Conservation (phyloP, 2,329 filamentous ascomycete species). For the Rhytidhysteron rufulum region DNA sequence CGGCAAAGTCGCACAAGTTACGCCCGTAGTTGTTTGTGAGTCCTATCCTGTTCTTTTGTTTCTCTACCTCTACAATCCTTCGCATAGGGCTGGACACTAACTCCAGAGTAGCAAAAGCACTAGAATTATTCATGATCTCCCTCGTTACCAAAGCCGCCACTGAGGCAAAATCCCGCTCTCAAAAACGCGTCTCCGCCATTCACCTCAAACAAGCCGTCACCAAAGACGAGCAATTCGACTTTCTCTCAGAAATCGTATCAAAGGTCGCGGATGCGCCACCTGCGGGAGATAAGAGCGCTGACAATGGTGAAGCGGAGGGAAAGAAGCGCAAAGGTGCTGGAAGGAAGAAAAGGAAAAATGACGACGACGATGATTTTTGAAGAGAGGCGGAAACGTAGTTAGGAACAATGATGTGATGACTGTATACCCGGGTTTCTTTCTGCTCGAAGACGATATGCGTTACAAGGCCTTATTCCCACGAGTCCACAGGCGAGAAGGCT, state of each 20-base stretch:
- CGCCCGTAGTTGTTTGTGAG: slow-evolving; percentile 83
- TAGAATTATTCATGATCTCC: slow-evolving; percentile 97
- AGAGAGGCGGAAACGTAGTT: not conserved
- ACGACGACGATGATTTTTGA: slow-evolving; percentile 35
- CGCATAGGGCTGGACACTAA: not conserved
- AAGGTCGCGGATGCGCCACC: slow-evolving; percentile 68
- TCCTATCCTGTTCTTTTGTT: slow-evolving; percentile 30
- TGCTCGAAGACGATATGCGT: too few species aligned
- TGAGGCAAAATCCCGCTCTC: slow-evolving; percentile 75
- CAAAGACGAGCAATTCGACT: slow-evolving; percentile 90
- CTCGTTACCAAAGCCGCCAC: slow-evolving; percentile 84
- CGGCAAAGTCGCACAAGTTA: slow-evolving; percentile 96
- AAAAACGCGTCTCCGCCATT: slow-evolving; percentile 82
- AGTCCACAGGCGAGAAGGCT: too few species aligned
- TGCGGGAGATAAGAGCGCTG: slow-evolving; percentile 43
- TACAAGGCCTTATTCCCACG: too few species aligned
- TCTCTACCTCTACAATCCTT: not conserved
- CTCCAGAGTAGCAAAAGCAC: slow-evolving; percentile 66
- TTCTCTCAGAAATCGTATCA: slow-evolving; percentile 82
- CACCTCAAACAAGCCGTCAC: slow-evolving; percentile 91
- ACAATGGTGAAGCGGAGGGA: slow-evolving; percentile 39
- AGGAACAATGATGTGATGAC: too few species aligned
- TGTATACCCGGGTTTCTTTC: too few species aligned
- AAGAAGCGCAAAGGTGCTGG: slow-evolving; percentile 42
- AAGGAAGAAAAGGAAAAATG: slow-evolving; percentile 35